A percentile compares a stretch with the other conserved stretches of the same genome.
These are phyloP conservation scores for Termitomyces sp. DNA, from an alignment of 768 basidiomycete species.

Conservation along the genomic window DNA sequence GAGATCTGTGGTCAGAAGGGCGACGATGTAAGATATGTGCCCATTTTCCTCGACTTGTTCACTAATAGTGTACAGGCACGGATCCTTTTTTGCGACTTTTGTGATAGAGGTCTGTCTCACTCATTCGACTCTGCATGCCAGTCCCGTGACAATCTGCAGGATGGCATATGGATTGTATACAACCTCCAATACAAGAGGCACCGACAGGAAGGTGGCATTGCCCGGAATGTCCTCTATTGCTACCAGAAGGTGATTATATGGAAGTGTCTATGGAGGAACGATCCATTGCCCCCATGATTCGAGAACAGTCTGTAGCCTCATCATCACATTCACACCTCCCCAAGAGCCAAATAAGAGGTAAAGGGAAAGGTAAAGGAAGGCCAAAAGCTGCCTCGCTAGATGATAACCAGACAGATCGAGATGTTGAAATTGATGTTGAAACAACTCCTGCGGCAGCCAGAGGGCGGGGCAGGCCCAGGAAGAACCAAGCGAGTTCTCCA, in stretches of 20 bases:
- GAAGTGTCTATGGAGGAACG: constrained; percentile 6
- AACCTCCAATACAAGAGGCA: constrained; percentile 63
- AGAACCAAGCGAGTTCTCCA: constrained; percentile 21
- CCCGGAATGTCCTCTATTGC: constrained; percentile 50
- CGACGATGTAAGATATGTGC: constrained; percentile 68
- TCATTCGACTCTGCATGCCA: constrained; percentile 11
- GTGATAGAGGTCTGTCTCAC: constrained; percentile 70
- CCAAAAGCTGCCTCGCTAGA: constrained; percentile 30
- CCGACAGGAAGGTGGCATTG: constrained; percentile 82
- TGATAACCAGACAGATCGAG: constrained; percentile 31
- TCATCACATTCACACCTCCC: constrained; percentile 26
- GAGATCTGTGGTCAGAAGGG: constrained; percentile 84
- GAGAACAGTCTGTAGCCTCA: constrained; percentile 42
- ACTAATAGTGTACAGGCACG: constrained; percentile 47
- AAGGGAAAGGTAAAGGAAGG: constrained; percentile 27
- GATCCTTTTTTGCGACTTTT: constrained; percentile 89
- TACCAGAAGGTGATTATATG: constrained; percentile 16
- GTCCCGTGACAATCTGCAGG: constrained; percentile 37
- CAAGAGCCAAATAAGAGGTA: constrained; percentile 12
- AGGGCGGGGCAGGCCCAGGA: constrained; percentile 18
- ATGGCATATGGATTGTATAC: constrained; percentile 82
- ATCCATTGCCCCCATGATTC: constrained; percentile 12
- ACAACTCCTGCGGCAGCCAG: constrained; percentile 18
- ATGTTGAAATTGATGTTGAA: constrained; percentile 24
- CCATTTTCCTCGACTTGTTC: not conserved